Evolutionary conservation across 2,329 filamentous ascomycete species (phyloP), one percentile per base, ranked within the genome.

Genomic region (Phoma sp.): DNA sequence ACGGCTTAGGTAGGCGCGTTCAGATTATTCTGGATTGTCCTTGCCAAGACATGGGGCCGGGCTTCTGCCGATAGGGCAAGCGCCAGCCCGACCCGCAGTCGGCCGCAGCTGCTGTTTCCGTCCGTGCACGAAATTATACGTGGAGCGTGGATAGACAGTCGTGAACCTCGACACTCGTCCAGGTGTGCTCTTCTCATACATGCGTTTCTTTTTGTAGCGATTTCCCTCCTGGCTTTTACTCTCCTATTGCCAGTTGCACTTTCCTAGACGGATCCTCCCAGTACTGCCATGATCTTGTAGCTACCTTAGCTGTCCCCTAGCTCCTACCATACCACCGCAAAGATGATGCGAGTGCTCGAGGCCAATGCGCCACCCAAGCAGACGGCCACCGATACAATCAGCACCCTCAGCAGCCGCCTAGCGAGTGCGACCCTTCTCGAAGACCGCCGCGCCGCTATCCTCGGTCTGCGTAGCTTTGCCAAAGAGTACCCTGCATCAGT

Each of bases 401-500:
- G 88, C 58, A 90, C 93, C 37, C 82, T 98, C 57, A 96, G 92
- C 76, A 88, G 88, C 68, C 90, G 95, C 51, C 85, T 99, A 35
- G 86, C 88, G 71, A 96, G 90, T 63, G 91, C 93, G 39, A 97
- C 92, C 1, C 83, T 99, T 13, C 85, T 99, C 36, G 95, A 99
- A 78, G 96, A 99, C 75, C 89, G 96, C 48, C 88, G 95, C 59
- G 93, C 91, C 51, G 93, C 95, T 40, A 96, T 99, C 42, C 84
- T 96, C 27, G 95, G 95, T 14, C 82, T 99, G 33, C 86, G 96
- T 65, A 97, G 93, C 78, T 98, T 99, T 75, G 91, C 95, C 37
- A 98, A 98, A 77, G 88, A 96, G 58, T 98, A 93, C 67, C 96
- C 95, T 33, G 96, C 96, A 11, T 96, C 93, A 7, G 95, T 99